phyloP scores from a whole-genome alignment of 208 protist genomes.

The Acanthamoeba healyi region DNA sequence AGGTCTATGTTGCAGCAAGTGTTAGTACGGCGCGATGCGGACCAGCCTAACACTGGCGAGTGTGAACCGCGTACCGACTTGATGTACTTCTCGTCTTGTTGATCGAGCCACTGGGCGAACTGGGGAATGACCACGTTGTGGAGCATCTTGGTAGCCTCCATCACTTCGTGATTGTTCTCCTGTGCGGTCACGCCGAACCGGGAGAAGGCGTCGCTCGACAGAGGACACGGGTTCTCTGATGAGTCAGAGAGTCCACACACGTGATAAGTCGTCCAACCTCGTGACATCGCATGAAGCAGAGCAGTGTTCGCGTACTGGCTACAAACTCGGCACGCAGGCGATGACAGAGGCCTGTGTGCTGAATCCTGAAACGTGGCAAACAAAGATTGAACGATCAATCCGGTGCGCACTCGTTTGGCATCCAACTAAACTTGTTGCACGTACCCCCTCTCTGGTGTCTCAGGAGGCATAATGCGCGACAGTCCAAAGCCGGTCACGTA shows the following conservation, averaged over 20 bases:
- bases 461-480: constrained; percentile 69
- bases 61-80: constrained; percentile 63
- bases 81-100: constrained; percentile 70
- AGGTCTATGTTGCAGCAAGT: background rate
- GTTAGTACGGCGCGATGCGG: too few relatives aligned
- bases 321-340: constrained; percentile 72
- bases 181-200: constrained; percentile 58
- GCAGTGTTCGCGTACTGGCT: background rate
- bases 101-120: constrained; percentile 68
- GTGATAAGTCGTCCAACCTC: too few relatives aligned
- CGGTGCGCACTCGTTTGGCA: background rate
- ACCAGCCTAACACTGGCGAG: too few relatives aligned
- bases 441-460: constrained; percentile 71
- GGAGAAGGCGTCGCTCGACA: constrained; percentile 74
- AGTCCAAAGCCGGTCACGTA: constrained; percentile 67
- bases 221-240: constrained; percentile 50
- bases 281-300: too few relatives aligned
- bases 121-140: constrained; percentile 72
- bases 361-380: background rate
- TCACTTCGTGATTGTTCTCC: constrained; percentile 77
- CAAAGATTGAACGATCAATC: too few relatives aligned
- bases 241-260: too few relatives aligned
- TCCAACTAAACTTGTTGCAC: background rate
- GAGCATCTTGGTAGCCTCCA: constrained; percentile 66
- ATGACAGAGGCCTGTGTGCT: constrained; percentile 70